Conservation (phyloP, 2,329 filamentous ascomycete genomes). For the Fusarium tuaranense region DNA sequence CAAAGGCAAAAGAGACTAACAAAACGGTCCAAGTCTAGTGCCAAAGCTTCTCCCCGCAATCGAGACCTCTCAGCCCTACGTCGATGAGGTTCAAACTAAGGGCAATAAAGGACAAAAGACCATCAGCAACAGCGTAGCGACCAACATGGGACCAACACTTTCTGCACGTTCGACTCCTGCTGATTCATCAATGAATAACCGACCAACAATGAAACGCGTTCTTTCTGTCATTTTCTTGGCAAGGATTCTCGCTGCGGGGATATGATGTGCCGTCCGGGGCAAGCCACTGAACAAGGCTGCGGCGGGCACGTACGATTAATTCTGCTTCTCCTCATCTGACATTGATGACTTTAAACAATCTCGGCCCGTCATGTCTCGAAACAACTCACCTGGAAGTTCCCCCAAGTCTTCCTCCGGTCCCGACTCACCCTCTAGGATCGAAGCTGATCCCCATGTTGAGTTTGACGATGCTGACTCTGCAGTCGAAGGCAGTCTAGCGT, state of each 20-base stretch:
- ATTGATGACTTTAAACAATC: neutral
- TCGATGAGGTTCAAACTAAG: neutral
- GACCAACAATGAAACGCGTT: neutral
- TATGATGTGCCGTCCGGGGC: neutral
- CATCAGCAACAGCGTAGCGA: neutral
- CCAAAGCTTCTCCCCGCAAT: neutral
- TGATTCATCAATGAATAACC: neutral
- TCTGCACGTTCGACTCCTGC: neutral
- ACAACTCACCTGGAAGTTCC: neutral
- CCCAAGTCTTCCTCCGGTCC: neutral
- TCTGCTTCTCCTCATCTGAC: neutral
- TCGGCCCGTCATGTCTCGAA: conserved; percentile 11
- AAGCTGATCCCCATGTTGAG: neutral
- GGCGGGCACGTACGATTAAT: neutral
- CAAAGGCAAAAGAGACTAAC: neutral
- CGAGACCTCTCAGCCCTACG: neutral
- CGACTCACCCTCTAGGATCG: neutral
- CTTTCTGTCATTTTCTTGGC: neutral
- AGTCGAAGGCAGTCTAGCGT: conserved; percentile 4
- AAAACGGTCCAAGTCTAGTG: neutral
- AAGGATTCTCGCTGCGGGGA: neutral
- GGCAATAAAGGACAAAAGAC: neutral
- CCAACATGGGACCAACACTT: neutral
- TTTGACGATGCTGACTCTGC: conserved; percentile 13
- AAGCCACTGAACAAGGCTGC: neutral